phyloP scores from a whole-genome alignment of 2,329 filamentous ascomycete species.

The Dothiorella sarmentorum region DNA sequence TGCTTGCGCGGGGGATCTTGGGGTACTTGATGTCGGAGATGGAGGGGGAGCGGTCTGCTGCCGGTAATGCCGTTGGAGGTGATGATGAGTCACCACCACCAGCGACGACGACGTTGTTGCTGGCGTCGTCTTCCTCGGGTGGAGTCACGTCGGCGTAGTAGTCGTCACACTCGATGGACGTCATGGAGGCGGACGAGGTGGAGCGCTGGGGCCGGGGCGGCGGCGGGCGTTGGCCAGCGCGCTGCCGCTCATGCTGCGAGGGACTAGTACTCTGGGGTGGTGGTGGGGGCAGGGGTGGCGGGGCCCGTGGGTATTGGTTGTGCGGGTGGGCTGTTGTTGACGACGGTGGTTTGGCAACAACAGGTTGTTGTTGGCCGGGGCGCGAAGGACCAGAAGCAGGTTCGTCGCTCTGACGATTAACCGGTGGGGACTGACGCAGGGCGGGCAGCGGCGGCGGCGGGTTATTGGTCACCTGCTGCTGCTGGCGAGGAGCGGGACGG shows the following conservation, averaged over 20 bases:
- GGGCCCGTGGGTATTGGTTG: slow-evolving; percentile 21
- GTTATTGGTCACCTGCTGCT: too few relatives aligned
- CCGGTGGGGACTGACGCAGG: slow-evolving; percentile 4
- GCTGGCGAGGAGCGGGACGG: too few relatives aligned
- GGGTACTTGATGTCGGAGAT: slow-evolving; percentile 46
- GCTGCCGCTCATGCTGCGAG: background rate
- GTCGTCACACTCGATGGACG: slow-evolving; percentile 47
- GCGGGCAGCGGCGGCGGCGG: too few relatives aligned
- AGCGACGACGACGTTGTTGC: slow-evolving; percentile 38
- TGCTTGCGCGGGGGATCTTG: slow-evolving; percentile 46
- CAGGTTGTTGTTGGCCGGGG: background rate
- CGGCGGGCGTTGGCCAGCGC: background rate
- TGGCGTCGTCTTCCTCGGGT: slow-evolving; percentile 37
- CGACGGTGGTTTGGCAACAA: background rate
- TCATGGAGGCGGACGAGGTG: slow-evolving; percentile 32
- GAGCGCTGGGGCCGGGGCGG: background rate
- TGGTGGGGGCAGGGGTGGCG: slow-evolving; percentile 28
- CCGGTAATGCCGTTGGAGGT: slow-evolving; percentile 28
- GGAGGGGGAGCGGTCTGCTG: background rate
- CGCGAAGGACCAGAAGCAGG: background rate
- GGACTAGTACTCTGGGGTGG: slow-evolving; percentile 24
- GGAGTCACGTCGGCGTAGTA: slow-evolving; percentile 41
- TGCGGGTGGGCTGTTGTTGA: slow-evolving; percentile 14
- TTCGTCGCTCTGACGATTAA: background rate
- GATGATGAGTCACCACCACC: too few relatives aligned